Conservation (phyloP, 164 flowering plant genomes). For the Berberis vulgaris region DNA sequence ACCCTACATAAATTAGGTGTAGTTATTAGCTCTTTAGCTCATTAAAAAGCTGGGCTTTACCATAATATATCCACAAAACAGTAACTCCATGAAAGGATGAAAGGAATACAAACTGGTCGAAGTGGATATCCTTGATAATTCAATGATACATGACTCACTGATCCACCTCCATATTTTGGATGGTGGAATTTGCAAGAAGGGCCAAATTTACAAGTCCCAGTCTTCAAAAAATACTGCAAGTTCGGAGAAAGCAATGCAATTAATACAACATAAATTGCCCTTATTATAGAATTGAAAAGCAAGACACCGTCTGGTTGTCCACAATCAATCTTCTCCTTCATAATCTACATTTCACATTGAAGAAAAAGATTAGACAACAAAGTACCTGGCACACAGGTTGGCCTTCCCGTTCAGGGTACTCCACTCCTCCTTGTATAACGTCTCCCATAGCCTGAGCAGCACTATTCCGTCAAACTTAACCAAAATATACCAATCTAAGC, state of each 20-base stretch:
- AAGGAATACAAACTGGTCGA: slow-evolving; percentile 56
- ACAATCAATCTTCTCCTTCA: too few species aligned
- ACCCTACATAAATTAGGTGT: slow-evolving; percentile 40
- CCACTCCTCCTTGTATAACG: slow-evolving; percentile 41
- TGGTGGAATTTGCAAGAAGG: slow-evolving; percentile 90
- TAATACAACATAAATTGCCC: not conserved
- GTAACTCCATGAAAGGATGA: not conserved
- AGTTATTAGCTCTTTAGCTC: not conserved
- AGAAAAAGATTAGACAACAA: not conserved
- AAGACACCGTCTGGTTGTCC: too few species aligned
- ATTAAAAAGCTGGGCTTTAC: too few species aligned
- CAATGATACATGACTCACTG: slow-evolving; percentile 39
- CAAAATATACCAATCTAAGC: not conserved
- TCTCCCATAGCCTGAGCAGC: slow-evolving; percentile 38
- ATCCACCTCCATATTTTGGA: slow-evolving; percentile 62
- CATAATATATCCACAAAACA: not conserved
- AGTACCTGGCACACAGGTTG: slow-evolving; percentile 87
- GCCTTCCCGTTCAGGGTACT: slow-evolving; percentile 77
- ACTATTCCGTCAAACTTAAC: not conserved
- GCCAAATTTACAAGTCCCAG: slow-evolving; percentile 90
- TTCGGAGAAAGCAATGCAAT: not conserved
- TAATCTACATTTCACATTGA: too few species aligned
- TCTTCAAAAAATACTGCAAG: slow-evolving; percentile 75
- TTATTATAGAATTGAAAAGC: too few species aligned
- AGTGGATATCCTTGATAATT: slow-evolving; percentile 78